Conservation (phyloP, 2,329 filamentous ascomycete species). For the Alternaria hordeiaustralica region DNA sequence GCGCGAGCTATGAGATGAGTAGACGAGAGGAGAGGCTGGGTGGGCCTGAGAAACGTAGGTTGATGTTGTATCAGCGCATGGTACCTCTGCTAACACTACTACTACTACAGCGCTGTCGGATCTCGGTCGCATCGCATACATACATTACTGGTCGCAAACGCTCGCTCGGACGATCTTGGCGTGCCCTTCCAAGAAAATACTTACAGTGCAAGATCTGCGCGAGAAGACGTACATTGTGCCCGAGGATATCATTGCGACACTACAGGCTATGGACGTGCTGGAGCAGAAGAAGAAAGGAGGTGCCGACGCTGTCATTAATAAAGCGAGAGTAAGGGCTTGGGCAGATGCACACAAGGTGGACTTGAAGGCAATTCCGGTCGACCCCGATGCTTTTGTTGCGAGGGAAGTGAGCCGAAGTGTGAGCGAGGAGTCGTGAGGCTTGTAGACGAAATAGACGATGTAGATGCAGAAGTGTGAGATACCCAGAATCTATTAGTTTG, state of each 20-base stretch:
- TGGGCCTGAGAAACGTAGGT: conserved; percentile 81
- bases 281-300: conserved; percentile 60
- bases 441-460: neutral
- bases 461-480: neutral
- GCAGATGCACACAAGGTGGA: conserved; percentile 67
- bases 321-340: conserved; percentile 70
- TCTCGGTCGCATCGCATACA: conserved; percentile 81
- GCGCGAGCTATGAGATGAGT: conserved; percentile 90
- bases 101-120: conserved; percentile 70
- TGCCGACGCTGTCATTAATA: conserved; percentile 60
- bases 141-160: conserved; percentile 84
- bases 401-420: conserved; percentile 54
- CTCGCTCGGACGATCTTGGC: conserved; percentile 71
- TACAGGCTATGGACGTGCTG: conserved; percentile 80
- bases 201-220: conserved; percentile 76
- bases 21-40: conserved; percentile 82
- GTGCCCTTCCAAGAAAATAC: conserved; percentile 54
- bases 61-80: fast-evolving
- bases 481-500: neutral
- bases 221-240: conserved; percentile 80
- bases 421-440: conserved; percentile 8
- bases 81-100: conserved; percentile 10
- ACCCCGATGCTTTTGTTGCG: conserved; percentile 75
- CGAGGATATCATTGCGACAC: conserved; percentile 80
- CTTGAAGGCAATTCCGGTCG: conserved; percentile 67